Evolutionary conservation across 2,329 filamentous ascomycete species (phyloP).

Genomic region (Colletotrichum magnum): DNA sequence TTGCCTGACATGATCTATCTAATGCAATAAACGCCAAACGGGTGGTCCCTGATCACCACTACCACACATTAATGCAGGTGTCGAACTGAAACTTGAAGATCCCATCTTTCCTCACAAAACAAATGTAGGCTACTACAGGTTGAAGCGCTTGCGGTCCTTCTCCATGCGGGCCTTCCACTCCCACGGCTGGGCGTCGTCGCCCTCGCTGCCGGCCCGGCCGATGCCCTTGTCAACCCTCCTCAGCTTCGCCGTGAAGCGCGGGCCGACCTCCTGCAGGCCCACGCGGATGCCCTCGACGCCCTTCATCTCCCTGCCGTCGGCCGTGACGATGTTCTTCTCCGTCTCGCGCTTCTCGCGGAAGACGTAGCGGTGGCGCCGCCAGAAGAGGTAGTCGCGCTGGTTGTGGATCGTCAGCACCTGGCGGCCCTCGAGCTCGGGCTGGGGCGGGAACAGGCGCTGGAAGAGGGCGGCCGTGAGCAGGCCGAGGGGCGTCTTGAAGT

Average conservation of each 20-base stretch:
- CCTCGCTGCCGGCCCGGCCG: slow-evolving; percentile 74
- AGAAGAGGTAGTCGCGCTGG: slow-evolving; percentile 96
- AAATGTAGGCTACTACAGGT: slow-evolving; percentile 71
- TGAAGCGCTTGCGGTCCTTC: slow-evolving; percentile 93
- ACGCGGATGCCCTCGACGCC: slow-evolving; percentile 89
- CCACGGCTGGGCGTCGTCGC: slow-evolving; percentile 88
- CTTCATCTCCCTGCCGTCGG: slow-evolving; percentile 86
- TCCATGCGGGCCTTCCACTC: slow-evolving; percentile 97
- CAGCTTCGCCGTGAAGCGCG: slow-evolving; percentile 82
- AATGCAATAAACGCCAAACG: slow-evolving; percentile 29
- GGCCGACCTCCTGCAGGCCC: slow-evolving; percentile 85
- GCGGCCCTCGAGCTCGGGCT: slow-evolving; percentile 86
- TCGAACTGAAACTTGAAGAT: neutral
- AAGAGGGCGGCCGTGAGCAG: slow-evolving; percentile 90
- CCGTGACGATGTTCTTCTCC: slow-evolving; percentile 87
- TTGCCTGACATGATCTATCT: slow-evolving; percentile 10
- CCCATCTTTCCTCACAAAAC: neutral
- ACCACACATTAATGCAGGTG: slow-evolving; percentile 16
- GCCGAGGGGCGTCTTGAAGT: slow-evolving; percentile 94
- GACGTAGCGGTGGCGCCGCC: slow-evolving; percentile 90
- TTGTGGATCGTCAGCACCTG: slow-evolving; percentile 96
- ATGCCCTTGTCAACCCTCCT: slow-evolving; percentile 93
- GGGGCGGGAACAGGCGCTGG: slow-evolving; percentile 77
- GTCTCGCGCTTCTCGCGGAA: slow-evolving; percentile 90
- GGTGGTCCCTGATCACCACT: slow-evolving; percentile 19